phyloP scores from a whole-genome alignment of 2,329 filamentous ascomycete species.

The Claviceps lovelessii region DNA sequence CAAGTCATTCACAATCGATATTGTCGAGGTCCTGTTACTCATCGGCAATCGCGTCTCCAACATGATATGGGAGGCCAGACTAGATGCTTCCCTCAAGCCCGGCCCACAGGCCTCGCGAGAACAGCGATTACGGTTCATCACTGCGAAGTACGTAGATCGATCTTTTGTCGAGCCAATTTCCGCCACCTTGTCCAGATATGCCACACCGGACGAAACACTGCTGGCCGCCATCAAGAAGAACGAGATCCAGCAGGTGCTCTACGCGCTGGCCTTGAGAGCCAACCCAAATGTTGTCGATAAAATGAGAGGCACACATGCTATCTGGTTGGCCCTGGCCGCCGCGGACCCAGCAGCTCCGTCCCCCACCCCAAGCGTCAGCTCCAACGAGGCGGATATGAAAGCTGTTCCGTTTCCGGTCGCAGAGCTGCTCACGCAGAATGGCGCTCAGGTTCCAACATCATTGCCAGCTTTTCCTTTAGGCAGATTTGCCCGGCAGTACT shows the following conservation, averaged over 20 bases:
- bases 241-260: slow-evolving; percentile 84
- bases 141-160: slow-evolving; percentile 79
- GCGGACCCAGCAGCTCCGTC: slow-evolving; percentile 76
- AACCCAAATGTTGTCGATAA: slow-evolving; percentile 80
- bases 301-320: slow-evolving; percentile 72
- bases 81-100: slow-evolving; percentile 64
- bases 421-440: slow-evolving; percentile 85
- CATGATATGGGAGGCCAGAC: slow-evolving; percentile 83
- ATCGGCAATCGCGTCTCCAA: slow-evolving; percentile 93
- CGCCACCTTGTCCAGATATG: slow-evolving; percentile 58
- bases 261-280: slow-evolving; percentile 71
- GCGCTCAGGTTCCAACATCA: slow-evolving; percentile 65
- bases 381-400: slow-evolving; percentile 33
- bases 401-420: slow-evolving; percentile 69
- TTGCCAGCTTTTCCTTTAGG: slow-evolving; percentile 75
- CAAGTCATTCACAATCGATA: slow-evolving; percentile 90
- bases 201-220: slow-evolving; percentile 72
- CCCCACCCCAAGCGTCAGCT: slow-evolving; percentile 29
- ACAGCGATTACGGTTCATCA: slow-evolving; percentile 88
- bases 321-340: slow-evolving; percentile 83
- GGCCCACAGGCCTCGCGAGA: slow-evolving; percentile 67
- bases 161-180: slow-evolving; percentile 69
- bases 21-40: slow-evolving; percentile 81
- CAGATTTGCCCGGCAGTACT: slow-evolving; percentile 63
- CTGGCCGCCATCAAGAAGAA: slow-evolving; percentile 91